Conservation (phyloP, 306 rosid genomes). For the Cucurbita maxima region DNA sequence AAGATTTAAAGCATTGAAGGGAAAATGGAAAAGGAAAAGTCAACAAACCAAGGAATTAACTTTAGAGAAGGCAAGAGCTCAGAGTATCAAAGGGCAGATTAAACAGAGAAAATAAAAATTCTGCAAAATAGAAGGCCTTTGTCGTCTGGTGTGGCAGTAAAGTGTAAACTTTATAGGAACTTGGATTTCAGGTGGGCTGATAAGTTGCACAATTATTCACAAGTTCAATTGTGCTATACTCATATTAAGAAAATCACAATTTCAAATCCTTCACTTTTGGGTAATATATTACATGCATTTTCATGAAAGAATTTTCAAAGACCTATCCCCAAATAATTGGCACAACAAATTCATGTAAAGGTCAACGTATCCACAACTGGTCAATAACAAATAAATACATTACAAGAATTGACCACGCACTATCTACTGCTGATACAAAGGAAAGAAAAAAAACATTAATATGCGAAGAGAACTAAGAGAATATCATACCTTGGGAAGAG, state of each 20-base stretch:
- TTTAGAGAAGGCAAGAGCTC: neutral
- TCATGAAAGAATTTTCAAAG: neutral
- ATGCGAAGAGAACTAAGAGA: neutral
- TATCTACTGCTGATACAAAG: neutral
- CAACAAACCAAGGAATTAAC: neutral
- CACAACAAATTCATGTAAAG: neutral
- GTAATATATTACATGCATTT: neutral
- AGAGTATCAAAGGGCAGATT: neutral
- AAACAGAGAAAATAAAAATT: neutral
- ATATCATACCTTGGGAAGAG: slow-evolving; percentile 53
- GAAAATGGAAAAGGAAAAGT: neutral
- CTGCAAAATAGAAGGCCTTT: neutral
- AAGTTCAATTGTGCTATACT: neutral
- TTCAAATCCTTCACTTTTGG: neutral
- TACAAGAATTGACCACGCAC: neutral
- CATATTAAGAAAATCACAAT: neutral
- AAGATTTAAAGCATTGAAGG: neutral
- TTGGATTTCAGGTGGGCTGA: neutral
- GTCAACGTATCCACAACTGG: neutral
- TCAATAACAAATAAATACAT: neutral
- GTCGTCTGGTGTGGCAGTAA: neutral
- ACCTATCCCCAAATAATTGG: neutral
- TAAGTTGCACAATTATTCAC: neutral
- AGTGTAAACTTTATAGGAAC: neutral
- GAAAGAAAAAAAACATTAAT: neutral